Conservation (phyloP, 352 stramenopile genomes). For the Phytophthora capsici region DNA sequence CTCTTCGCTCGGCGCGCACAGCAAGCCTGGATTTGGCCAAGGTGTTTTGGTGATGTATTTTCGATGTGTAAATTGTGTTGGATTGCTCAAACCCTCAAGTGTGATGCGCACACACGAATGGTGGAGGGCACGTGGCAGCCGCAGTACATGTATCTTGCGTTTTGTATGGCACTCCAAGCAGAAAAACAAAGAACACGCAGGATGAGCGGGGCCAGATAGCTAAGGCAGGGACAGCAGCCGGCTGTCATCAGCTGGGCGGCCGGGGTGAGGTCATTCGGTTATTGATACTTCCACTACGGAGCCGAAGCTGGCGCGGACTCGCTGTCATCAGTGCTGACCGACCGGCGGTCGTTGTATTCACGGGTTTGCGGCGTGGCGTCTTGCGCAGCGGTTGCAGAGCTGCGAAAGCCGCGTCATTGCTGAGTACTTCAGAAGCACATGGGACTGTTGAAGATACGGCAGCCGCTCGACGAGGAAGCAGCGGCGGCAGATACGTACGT, state of each 20-base stretch:
- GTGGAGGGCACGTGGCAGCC: neutral
- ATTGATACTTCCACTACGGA: slow-evolving; percentile 28
- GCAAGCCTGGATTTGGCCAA: neutral
- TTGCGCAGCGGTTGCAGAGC: slow-evolving; percentile 42
- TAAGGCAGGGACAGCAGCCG: neutral
- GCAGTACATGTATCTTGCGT: slow-evolving; percentile 13
- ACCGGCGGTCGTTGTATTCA: slow-evolving; percentile 50
- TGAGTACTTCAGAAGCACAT: neutral
- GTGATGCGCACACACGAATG: slow-evolving; percentile 5
- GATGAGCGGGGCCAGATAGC: slow-evolving; percentile 7
- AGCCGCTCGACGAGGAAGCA: slow-evolving; percentile 29
- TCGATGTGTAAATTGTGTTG: neutral
- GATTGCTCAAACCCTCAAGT: slow-evolving; percentile 24
- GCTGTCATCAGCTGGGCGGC: slow-evolving; percentile 1
- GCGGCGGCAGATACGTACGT: slow-evolving; percentile 42
- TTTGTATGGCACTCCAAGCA: slow-evolving; percentile 23
- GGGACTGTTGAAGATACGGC: neutral
- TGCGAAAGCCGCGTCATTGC: slow-evolving; percentile 1
- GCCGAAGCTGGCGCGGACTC: slow-evolving; percentile 51
- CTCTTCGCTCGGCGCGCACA: neutral
- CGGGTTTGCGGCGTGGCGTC: slow-evolving; percentile 56
- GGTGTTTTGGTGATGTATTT: slow-evolving; percentile 7
- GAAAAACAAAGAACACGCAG: slow-evolving; percentile 12
- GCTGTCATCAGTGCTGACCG: slow-evolving; percentile 36
- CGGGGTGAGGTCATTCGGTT: slow-evolving; percentile 11